Evolutionary conservation across 495 filamentous ascomycete species (phyloP), one percentile per base, ranked within the genome.

Genomic region (Ramalina peruviana): DNA sequence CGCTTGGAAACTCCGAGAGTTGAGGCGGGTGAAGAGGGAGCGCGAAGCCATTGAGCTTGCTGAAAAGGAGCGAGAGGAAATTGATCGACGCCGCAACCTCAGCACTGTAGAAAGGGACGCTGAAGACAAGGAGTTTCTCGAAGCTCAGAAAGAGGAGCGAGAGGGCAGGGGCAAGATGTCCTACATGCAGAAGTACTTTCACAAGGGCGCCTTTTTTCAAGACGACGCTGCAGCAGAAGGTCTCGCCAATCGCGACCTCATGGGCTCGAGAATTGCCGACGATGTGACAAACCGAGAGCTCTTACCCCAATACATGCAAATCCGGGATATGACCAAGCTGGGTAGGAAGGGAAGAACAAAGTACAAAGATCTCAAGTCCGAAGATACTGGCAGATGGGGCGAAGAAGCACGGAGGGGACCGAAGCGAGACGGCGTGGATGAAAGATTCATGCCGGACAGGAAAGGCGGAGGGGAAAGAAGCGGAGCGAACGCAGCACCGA

Each of bases 161-260:
- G 87, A 85, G 55, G 88, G 90, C 16, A 80, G 82, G 36, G 92
- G 89, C 38, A 83, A 94, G 71, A 85, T 89, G 71, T 74, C 74
- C 1, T 96, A 79, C 62, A 86, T 97, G 86, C 89, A 94, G 63
- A 89, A 90, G 62, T 97, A 96, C 66, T 88, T 83, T 62, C 92
- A 99, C 72, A 90, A 88, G 71, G 92, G 92, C 44, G 92, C 92
- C 21, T 98, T 96, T 70, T 97, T 84, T 68, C 81, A 81, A 49
- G 88, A 89, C 37, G 87, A 90, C 54, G 71, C 75, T 26, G 79
- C 82, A 54, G 74, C 74, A 15, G 76, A 82, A 61, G 86, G 82
- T 20, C 64, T 97, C 55, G 81, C 81, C 59, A 66, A 77, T 60
- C 67, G 89, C 36, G 83, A 92, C 65, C 68, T 94, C 46, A 90